phyloP scores from a whole-genome alignment of 83 land plant genomes.

The Diphasiastrum complanatum region DNA sequence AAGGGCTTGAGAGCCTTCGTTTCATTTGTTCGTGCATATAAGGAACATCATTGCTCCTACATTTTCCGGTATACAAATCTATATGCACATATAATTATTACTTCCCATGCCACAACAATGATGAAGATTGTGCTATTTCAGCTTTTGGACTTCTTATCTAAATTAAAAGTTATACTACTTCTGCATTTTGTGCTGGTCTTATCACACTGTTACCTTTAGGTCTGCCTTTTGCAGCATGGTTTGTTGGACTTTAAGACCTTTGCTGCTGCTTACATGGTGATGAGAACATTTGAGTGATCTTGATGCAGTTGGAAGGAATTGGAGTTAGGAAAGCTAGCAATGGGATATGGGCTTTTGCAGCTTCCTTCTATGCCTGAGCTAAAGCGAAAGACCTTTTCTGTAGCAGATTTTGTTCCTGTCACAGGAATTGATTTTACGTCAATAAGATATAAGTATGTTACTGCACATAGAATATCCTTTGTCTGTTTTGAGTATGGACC shows the following conservation, averaged over 20 bases:
- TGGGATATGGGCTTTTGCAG: constrained; percentile 91
- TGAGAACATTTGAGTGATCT: no score
- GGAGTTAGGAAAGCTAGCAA: constrained; percentile 82
- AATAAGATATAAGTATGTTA: constrained; percentile 69
- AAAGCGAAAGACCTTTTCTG: constrained; percentile 64
- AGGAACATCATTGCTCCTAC: constrained; percentile 96
- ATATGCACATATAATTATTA: no score
- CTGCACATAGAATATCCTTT: background rate
- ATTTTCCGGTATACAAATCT: constrained; percentile 97
- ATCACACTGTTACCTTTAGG: background rate
- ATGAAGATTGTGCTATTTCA: no score
- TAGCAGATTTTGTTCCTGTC: constrained; percentile 61
- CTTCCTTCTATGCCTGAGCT: constrained; percentile 94
- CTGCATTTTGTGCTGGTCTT: background rate
- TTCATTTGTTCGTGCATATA: constrained; percentile 90
- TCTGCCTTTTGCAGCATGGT: no score
- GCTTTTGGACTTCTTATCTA: no score
- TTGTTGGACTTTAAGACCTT: no score
- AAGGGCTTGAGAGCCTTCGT: constrained; percentile 94
- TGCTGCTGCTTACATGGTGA: no score
- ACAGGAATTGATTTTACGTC: constrained; percentile 61
- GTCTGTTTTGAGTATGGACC: background rate
- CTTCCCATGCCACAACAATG: no score
- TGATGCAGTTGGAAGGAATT: constrained; percentile 84
- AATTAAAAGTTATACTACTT: no score